These are phyloP conservation scores for Gaeumannomyces tritici DNA, from an alignment of 2,329 filamentous ascomycete species.

Conservation along the genomic window DNA sequence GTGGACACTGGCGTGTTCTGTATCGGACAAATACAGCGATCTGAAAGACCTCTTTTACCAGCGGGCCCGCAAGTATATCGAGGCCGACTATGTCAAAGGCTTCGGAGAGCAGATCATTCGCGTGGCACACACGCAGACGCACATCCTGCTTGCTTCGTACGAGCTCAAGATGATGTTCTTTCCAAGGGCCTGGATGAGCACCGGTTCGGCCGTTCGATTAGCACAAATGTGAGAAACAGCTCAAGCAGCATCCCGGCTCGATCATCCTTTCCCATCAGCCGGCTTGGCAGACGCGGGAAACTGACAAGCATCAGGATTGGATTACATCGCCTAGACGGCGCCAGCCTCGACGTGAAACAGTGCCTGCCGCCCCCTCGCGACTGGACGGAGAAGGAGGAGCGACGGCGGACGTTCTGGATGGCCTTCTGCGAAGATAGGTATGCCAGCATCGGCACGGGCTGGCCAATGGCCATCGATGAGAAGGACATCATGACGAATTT, in stretches of 20 bases:
- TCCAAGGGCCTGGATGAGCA: conserved; percentile 88
- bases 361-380: conserved; percentile 78
- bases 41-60: conserved; percentile 86
- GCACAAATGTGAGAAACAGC: conserved; percentile 57
- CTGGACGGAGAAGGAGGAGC: conserved; percentile 89
- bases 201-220: conserved; percentile 70
- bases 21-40: conserved; percentile 70
- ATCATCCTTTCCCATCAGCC: too few relatives aligned
- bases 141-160: conserved; percentile 69
- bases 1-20: conserved; percentile 86
- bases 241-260: too few relatives aligned
- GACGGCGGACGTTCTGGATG: conserved; percentile 91
- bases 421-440: conserved; percentile 85
- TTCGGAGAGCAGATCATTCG: conserved; percentile 85
- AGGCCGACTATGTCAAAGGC: conserved; percentile 83
- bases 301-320: conserved; percentile 62
- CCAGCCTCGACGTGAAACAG: conserved; percentile 82
- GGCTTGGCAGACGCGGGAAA: background rate
- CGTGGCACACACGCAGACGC: conserved; percentile 76
- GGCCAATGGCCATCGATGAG: conserved; percentile 93
- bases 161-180: conserved; percentile 99
- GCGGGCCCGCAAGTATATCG: conserved; percentile 79
- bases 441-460: conserved; percentile 90
- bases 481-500: conserved; percentile 81
- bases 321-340: conserved; percentile 75